A percentile compares a stretch with the other conserved stretches of the same genome.
Conservation (phyloP, 192 early-diverging fungal genomes). For the Lobosporangium transversale region DNA sequence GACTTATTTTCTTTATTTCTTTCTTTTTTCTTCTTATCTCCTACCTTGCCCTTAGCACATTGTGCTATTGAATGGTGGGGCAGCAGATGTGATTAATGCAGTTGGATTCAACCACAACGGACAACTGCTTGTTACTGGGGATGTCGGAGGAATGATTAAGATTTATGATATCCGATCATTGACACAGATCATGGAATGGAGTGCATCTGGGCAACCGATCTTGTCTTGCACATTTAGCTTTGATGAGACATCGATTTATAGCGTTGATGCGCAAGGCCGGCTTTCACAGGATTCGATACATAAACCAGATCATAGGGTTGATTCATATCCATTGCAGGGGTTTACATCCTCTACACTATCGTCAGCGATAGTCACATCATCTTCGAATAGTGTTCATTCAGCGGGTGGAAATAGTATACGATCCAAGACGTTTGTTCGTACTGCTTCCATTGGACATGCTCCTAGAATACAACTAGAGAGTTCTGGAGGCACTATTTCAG, state of each 20-base stretch:
- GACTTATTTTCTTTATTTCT: too few relatives aligned
- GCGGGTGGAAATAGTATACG: constrained; percentile 40
- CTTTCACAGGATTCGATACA: constrained; percentile 64
- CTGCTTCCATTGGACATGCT: constrained; percentile 13
- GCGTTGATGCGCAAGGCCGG: constrained; percentile 53
- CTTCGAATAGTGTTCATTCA: constrained; percentile 39
- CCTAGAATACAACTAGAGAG: constrained; percentile 47
- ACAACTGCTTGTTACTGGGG: constrained; percentile 66
- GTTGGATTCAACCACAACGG: constrained; percentile 72
- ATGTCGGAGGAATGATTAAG: constrained; percentile 59
- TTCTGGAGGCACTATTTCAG: constrained; percentile 11
- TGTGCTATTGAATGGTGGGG: constrained; percentile 4
- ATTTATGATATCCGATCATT: constrained; percentile 66
- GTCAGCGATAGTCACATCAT: constrained; percentile 16
- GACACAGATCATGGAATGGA: constrained; percentile 68
- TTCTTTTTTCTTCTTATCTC: too few relatives aligned
- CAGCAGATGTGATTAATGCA: constrained; percentile 56
- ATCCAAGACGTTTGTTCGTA: constrained; percentile 36
- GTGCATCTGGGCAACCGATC: constrained; percentile 42
- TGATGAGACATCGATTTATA: constrained; percentile 68
- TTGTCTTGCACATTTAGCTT: constrained; percentile 69
- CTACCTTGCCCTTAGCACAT: constrained; percentile 10
- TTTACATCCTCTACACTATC: constrained; percentile 55
- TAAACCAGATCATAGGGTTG: constrained; percentile 57
- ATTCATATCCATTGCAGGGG: constrained; percentile 49